Conservation (phyloP, 1,284 basidiomycete species). For the Xerocomus minutiporus region DNA sequence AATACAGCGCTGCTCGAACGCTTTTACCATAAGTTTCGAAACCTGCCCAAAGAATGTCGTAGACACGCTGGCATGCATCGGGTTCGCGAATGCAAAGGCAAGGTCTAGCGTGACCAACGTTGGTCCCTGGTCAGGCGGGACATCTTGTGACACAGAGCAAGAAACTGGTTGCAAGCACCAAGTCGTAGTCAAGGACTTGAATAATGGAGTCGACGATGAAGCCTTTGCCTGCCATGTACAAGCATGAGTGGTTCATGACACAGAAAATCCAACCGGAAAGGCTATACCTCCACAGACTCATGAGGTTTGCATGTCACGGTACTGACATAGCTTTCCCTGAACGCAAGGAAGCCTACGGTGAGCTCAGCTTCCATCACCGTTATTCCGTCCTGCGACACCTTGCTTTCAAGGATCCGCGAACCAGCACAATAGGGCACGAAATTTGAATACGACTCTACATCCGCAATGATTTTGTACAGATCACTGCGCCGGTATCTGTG, state of each 20-base stretch:
- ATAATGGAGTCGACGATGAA: slow-evolving; percentile 78
- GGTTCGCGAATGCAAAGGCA: slow-evolving; percentile 83
- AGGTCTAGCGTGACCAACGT: slow-evolving; percentile 81
- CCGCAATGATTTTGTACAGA: slow-evolving; percentile 83
- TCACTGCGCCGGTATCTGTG: slow-evolving; percentile 68
- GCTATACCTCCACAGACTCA: slow-evolving; percentile 64
- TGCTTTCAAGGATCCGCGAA: slow-evolving; percentile 60
- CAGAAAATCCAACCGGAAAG: not conserved
- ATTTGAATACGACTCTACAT: slow-evolving; percentile 79
- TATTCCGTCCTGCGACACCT: slow-evolving; percentile 32
- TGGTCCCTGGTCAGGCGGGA: slow-evolving; percentile 35
- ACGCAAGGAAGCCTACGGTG: slow-evolving; percentile 82
- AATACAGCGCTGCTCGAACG: slow-evolving; percentile 82
- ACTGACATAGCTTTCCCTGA: slow-evolving; percentile 87
- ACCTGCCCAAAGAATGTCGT: slow-evolving; percentile 83
- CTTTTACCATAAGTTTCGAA: slow-evolving; percentile 84
- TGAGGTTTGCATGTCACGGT: slow-evolving; percentile 75
- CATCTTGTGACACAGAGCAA: slow-evolving; percentile 14
- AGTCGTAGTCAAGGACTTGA: slow-evolving; percentile 78
- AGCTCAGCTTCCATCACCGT: slow-evolving; percentile 79
- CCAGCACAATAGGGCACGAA: slow-evolving; percentile 90
- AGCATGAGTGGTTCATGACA: slow-evolving; percentile 2
- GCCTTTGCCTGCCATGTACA: slow-evolving; percentile 56
- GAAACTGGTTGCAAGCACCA: slow-evolving; percentile 73
- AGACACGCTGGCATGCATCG: slow-evolving; percentile 78